Conservation (phyloP, 2,329 filamentous ascomycete species). For the Trichoderma brevicompactum region DNA sequence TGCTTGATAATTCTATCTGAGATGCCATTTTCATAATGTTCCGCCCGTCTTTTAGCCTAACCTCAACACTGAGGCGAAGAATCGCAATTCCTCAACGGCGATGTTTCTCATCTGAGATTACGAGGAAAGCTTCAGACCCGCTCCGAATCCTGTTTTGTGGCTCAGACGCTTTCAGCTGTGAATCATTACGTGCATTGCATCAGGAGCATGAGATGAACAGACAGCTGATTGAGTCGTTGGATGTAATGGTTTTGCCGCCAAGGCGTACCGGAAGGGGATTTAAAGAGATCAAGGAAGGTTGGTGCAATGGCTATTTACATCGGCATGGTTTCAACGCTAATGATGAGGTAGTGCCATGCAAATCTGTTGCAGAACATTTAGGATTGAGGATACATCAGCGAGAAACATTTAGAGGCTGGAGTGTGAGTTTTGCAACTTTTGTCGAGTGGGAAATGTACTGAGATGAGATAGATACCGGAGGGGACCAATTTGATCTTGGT, state of each 20-base stretch:
- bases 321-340: not conserved
- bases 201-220: constrained; percentile 58
- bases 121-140: constrained; percentile 53
- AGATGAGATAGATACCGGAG: constrained; percentile 55
- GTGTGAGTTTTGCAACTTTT: constrained; percentile 52
- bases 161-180: constrained; percentile 86
- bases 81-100: constrained; percentile 27
- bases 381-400: constrained; percentile 71
- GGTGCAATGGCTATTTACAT: constrained; percentile 29
- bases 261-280: constrained; percentile 78
- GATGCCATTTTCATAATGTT: constrained; percentile 32
- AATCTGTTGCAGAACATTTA: constrained; percentile 65
- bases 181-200: constrained; percentile 72
- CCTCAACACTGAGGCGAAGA: constrained; percentile 27
- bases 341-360: constrained; percentile 68
- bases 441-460: not conserved
- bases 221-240: constrained; percentile 71
- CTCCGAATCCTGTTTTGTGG: constrained; percentile 92
- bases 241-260: constrained; percentile 81
- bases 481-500: constrained; percentile 80
- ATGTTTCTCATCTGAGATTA: constrained; percentile 32
- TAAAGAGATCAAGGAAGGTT: constrained; percentile 69
- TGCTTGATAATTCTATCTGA: not conserved
- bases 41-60: constrained; percentile 26
- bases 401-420: constrained; percentile 83